Evolutionary conservation across 768 basidiomycete genomes (phyloP).

Genomic region (Nevesoporus exiguus): DNA sequence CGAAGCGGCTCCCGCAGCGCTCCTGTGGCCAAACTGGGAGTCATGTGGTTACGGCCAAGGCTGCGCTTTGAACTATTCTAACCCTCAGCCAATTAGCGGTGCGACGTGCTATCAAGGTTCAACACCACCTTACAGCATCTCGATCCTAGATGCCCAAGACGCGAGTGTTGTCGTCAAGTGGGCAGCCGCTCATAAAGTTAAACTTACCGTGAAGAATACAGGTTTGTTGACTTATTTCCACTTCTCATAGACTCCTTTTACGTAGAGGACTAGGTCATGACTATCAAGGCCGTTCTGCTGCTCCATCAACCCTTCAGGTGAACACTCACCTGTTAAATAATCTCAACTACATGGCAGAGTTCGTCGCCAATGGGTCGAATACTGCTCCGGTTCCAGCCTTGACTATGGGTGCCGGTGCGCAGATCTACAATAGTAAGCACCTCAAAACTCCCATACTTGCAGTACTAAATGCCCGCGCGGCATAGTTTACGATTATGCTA

Average conservation of each 20-base stretch:
- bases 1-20: slow-evolving; percentile 15
- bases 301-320: slow-evolving; percentile 25
- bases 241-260: not conserved
- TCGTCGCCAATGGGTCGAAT: slow-evolving; percentile 19
- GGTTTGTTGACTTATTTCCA: slow-evolving; percentile 5
- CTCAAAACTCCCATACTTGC: not conserved
- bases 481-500: slow-evolving; percentile 19
- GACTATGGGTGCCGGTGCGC: slow-evolving; percentile 19
- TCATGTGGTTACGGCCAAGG: slow-evolving; percentile 15
- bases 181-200: slow-evolving; percentile 19
- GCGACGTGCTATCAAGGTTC: slow-evolving; percentile 19
- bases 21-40: slow-evolving; percentile 26
- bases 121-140: slow-evolving; percentile 19
- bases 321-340: slow-evolving; percentile 16
- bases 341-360: slow-evolving; percentile 15
- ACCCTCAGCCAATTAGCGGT: slow-evolving; percentile 15
- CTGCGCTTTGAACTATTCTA: slow-evolving; percentile 17
- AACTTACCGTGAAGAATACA: slow-evolving; percentile 23
- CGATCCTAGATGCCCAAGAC: slow-evolving; percentile 17
- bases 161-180: slow-evolving; percentile 20
- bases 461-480: not conserved
- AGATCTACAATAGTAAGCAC: slow-evolving; percentile 12
- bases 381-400: slow-evolving; percentile 15
- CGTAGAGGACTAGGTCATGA: slow-evolving; percentile 17
- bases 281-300: slow-evolving; percentile 21